phyloP scores from a whole-genome alignment of 352 stramenopile species.

The Phytophthora sp. region DNA sequence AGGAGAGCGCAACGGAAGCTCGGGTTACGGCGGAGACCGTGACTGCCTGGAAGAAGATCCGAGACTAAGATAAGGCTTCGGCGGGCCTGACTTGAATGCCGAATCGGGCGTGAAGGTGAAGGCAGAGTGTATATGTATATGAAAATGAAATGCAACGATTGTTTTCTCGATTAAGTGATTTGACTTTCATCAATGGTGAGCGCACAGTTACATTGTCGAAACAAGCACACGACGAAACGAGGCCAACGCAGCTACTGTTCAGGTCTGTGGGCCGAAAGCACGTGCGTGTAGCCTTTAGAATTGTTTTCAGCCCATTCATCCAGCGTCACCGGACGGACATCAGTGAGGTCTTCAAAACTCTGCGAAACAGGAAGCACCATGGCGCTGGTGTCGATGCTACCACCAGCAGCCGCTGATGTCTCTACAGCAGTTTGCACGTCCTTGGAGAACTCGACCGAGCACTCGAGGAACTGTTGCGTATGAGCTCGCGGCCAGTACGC shows the following conservation, averaged over 20 bases:
- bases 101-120: neutral
- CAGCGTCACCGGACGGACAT: slow-evolving; percentile 52
- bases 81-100: neutral
- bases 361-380: slow-evolving; percentile 47
- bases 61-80: slow-evolving; percentile 24
- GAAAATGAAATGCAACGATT: neutral
- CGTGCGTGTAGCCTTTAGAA: slow-evolving; percentile 53
- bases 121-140: neutral
- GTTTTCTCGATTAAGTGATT: neutral
- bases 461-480: slow-evolving; percentile 57
- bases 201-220: neutral
- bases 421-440: slow-evolving; percentile 27
- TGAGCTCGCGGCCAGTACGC: slow-evolving; percentile 56
- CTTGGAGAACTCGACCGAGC: slow-evolving; percentile 48
- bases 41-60: slow-evolving; percentile 54
- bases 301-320: slow-evolving; percentile 60
- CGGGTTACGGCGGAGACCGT: slow-evolving; percentile 49
- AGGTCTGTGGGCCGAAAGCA: slow-evolving; percentile 31
- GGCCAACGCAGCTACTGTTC: slow-evolving; percentile 6
- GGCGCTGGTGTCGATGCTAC: slow-evolving; percentile 19
- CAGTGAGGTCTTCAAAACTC: slow-evolving; percentile 65
- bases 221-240: neutral
- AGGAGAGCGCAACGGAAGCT: slow-evolving; percentile 55
- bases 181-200: neutral
- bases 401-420: slow-evolving; percentile 18